These are phyloP conservation scores for Monarda citriodora DNA, from an alignment of 305 asterid genomes.

Conservation along the genomic window DNA sequence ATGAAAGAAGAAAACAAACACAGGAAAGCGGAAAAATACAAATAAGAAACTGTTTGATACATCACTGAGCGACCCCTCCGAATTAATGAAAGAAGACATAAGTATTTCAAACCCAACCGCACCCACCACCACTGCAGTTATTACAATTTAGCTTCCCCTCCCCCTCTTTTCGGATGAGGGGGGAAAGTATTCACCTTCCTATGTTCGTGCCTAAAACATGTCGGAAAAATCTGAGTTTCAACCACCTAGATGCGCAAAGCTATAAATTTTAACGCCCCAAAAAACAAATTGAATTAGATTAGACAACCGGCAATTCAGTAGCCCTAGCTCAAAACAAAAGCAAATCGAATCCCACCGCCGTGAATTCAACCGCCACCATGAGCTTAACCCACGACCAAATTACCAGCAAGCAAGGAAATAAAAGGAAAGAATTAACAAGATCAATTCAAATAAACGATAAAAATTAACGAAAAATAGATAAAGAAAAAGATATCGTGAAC, in stretches of 20 bases:
- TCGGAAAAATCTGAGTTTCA: not conserved
- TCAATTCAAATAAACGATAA: conserved; percentile 5
- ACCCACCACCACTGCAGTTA: not conserved
- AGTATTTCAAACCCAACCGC: not conserved
- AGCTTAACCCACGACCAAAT: too few relatives aligned
- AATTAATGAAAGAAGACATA: not conserved
- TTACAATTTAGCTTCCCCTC: not conserved
- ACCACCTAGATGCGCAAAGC: not conserved
- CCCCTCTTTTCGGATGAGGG: too few relatives aligned
- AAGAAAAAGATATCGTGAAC: not conserved
- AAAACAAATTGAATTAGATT: not conserved
- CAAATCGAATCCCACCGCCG: not conserved
- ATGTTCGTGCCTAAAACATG: not conserved
- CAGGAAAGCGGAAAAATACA: not conserved
- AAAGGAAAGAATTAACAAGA: not conserved
- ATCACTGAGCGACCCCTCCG: too few relatives aligned
- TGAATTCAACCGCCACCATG: not conserved
- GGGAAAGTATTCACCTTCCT: not conserved
- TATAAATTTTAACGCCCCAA: not conserved
- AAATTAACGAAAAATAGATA: not conserved
- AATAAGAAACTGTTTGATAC: not conserved
- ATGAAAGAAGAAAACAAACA: not conserved
- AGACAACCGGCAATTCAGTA: not conserved
- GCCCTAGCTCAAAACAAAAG: conserved; percentile 1
- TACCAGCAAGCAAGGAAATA: not conserved